Evolutionary conservation across 1,284 basidiomycete species (phyloP), one percentile per base, ranked within the genome.

Genomic region (Amylostereum areolatum): DNA sequence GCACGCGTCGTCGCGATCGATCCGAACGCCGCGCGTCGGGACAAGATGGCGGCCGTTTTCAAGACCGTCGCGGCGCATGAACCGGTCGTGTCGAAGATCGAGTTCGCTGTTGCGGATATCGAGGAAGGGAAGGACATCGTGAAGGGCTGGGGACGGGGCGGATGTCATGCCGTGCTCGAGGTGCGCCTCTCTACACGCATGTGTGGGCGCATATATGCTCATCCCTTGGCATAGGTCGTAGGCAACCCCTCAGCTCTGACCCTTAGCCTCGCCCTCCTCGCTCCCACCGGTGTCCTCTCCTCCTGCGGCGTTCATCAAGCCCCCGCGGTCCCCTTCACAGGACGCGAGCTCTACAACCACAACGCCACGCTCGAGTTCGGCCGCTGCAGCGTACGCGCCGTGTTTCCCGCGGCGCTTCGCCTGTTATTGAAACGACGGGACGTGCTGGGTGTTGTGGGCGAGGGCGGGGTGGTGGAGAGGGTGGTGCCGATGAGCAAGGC

Each of bases 341-440:
- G 85, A 10, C 66, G 72, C 6, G 70, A 82, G 41, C 64, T 90
- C 39, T 96, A 95, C 66, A 75, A 82, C 67, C 92, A 93, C 68
- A 94, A 93, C 61, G 74, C 86, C 4, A 84, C 82, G 2, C 70
- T 90, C 47, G 83, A 88, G 57, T 93, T 92, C 62, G 93, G 92
- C 7, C 77, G 92, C 12, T 96, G 92, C 61, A 91, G 90, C 12
- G 92, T 90, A 5, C 77, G 85, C 11, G 81, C 85, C 1, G 83
- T 92, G 75, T 85, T 91, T 56, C 83, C 83, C 2, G 67, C 80
- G 48, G 89, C 89, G 0, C 73, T 89, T 36, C 80, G 85, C 58
- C 66, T 93, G 25, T 66, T 94, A 66, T 69, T 82, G 39, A 79
- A 80, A 57, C 69, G 81, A 34, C 84, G 85, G 59, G 83, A 87